phyloP scores from a whole-genome alignment of 148 eudicot species.

The Persicaria maculosa region DNA sequence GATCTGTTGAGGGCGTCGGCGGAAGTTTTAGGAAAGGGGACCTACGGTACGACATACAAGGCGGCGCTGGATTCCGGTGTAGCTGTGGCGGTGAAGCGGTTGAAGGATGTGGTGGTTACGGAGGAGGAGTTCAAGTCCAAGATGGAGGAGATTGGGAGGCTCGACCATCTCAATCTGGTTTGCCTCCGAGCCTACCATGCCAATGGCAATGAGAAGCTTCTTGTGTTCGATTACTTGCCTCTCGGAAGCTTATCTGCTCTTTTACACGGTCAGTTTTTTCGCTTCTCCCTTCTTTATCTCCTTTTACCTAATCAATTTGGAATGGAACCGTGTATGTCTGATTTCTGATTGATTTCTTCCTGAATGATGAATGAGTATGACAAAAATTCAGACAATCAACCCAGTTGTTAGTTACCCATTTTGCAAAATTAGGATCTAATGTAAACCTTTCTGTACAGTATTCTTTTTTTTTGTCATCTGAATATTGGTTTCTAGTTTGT shows the following conservation, averaged over 20 bases:
- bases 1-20: constrained; percentile 86
- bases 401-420: no score
- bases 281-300: neutral
- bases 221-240: constrained; percentile 83
- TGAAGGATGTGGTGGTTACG: constrained; percentile 58
- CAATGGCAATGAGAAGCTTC: constrained; percentile 67
- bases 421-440: no score
- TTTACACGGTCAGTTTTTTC: constrained; percentile 60
- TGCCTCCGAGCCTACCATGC: constrained; percentile 70
- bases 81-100: constrained; percentile 70
- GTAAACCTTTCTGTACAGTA: no score
- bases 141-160: constrained; percentile 63
- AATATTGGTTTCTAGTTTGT: no score
- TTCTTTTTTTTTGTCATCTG: no score
- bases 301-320: neutral
- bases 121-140: constrained; percentile 68
- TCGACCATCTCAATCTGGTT: constrained; percentile 75
- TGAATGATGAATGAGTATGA: no score
- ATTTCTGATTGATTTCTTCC: no score
- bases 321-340: no score
- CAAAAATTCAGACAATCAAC: no score
- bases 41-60: constrained; percentile 88
- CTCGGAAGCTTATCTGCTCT: constrained; percentile 95
- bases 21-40: constrained; percentile 94
- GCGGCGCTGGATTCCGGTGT: constrained; percentile 58